phyloP scores from a whole-genome alignment of 305 asterid genomes.

The Fraxinus albicans region DNA sequence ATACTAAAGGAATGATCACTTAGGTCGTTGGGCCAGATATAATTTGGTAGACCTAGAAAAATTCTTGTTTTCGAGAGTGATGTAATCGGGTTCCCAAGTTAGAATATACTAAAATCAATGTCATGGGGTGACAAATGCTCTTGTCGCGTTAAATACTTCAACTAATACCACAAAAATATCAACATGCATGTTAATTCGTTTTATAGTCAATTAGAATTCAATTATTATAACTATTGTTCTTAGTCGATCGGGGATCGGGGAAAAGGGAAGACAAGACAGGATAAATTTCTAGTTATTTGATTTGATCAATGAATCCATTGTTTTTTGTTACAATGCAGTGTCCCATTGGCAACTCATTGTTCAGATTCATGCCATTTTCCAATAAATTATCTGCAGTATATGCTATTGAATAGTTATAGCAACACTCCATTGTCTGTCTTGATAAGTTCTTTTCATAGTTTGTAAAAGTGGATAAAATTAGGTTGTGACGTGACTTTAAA shows the following conservation, averaged over 20 bases:
- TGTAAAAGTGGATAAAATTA: background rate
- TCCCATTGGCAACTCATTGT: background rate
- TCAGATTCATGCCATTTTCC: background rate
- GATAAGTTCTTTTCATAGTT: background rate
- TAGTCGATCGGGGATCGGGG: background rate
- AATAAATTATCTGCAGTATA: background rate
- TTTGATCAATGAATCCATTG: background rate
- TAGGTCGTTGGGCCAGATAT: background rate
- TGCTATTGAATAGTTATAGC: background rate
- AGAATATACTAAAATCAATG: background rate
- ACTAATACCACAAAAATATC: background rate
- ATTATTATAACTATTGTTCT: background rate
- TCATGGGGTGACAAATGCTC: background rate
- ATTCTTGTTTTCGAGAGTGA: background rate
- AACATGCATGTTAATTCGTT: background rate
- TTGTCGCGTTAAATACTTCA: background rate
- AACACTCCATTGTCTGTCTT: background rate
- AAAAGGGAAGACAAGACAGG: background rate
- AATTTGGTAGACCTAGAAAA: background rate
- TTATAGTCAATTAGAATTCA: background rate
- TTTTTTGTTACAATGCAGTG: background rate
- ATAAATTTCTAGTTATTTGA: background rate
- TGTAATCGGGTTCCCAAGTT: background rate
- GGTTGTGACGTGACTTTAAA: background rate
- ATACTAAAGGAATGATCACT: background rate